Evolutionary conservation across 2,329 filamentous ascomycete species (phyloP).

Genomic region (Colletotrichum sp.): DNA sequence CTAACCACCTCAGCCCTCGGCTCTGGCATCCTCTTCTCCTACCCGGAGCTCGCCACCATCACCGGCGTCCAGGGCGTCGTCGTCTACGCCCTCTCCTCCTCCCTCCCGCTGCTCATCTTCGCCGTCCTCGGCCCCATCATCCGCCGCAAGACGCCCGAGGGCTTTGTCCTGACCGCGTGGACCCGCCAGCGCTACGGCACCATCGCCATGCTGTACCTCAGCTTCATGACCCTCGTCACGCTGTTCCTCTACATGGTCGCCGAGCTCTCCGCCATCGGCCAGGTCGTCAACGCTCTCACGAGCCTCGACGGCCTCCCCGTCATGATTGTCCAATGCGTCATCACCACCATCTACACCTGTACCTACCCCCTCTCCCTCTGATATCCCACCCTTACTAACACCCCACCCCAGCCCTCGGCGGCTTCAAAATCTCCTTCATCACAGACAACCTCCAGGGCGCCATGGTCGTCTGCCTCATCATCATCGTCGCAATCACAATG

Average conservation of each 20-base stretch:
- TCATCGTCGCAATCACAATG: slow-evolving; percentile 80
- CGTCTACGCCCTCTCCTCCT: slow-evolving; percentile 75
- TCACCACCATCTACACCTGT: slow-evolving; percentile 88
- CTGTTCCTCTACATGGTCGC: slow-evolving; percentile 89
- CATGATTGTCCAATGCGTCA: slow-evolving; percentile 76
- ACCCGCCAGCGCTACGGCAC: slow-evolving; percentile 78
- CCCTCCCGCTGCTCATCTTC: slow-evolving; percentile 77
- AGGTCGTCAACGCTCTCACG: slow-evolving; percentile 77
- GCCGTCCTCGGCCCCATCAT: slow-evolving; percentile 79
- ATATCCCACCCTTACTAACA: too few species aligned
- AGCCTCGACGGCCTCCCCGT: slow-evolving; percentile 76
- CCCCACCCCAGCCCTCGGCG: slow-evolving; percentile 55
- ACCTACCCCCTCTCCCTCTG: slow-evolving; percentile 25
- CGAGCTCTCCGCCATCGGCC: slow-evolving; percentile 81
- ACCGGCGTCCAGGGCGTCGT: slow-evolving; percentile 80
- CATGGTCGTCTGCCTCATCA: slow-evolving; percentile 77
- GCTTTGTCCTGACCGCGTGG: slow-evolving; percentile 87
- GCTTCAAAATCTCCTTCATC: slow-evolving; percentile 83
- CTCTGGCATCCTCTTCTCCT: slow-evolving; percentile 83
- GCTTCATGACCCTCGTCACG: slow-evolving; percentile 78
- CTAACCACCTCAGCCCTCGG: slow-evolving; percentile 73
- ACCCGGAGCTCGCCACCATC: slow-evolving; percentile 81
- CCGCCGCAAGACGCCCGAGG: slow-evolving; percentile 78
- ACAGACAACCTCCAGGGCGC: slow-evolving; percentile 83
- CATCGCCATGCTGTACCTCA: slow-evolving; percentile 74